Evolutionary conservation across 208 protist genomes (phyloP).

Genomic region (Naegleria fowleri): DNA sequence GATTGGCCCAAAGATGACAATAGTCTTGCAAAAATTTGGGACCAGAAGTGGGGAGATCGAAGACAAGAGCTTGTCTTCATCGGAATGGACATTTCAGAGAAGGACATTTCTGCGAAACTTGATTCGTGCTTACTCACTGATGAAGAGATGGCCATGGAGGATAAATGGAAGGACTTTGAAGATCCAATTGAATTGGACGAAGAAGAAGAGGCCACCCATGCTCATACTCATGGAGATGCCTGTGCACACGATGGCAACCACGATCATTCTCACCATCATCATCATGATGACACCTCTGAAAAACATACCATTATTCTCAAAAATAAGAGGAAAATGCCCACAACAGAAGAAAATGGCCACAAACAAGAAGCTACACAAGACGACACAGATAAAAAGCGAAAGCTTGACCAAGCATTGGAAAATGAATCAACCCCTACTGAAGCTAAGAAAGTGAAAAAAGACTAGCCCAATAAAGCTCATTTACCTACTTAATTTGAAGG

Average conservation of each 20-base stretch:
- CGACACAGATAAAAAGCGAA: neutral
- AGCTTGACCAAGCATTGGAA: neutral
- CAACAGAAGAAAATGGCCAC: neutral
- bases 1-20: neutral
- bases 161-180: constrained; percentile 39
- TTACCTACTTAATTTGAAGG: too few relatives aligned
- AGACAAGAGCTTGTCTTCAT: constrained; percentile 62
- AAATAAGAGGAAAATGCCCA: neutral
- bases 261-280: too few relatives aligned
- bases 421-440: neutral
- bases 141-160: constrained; percentile 44
- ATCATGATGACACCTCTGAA: neutral
- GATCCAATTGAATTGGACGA: constrained; percentile 39
- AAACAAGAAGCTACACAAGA: neutral
- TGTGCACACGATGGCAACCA: neutral
- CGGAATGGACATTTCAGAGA: constrained; percentile 47
- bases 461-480: neutral
- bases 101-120: constrained; percentile 38
- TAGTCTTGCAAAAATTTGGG: constrained; percentile 36
- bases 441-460: neutral
- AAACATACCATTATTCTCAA: neutral
- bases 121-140: constrained; percentile 52
- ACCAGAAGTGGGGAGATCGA: constrained; percentile 44
- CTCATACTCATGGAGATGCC: constrained; percentile 35
- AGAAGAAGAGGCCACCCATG: constrained; percentile 32